Evolutionary conservation across 2,329 filamentous ascomycete genomes (phyloP), one percentile per base, ranked within the genome.

Genomic region (Aspergillus tubingensis): DNA sequence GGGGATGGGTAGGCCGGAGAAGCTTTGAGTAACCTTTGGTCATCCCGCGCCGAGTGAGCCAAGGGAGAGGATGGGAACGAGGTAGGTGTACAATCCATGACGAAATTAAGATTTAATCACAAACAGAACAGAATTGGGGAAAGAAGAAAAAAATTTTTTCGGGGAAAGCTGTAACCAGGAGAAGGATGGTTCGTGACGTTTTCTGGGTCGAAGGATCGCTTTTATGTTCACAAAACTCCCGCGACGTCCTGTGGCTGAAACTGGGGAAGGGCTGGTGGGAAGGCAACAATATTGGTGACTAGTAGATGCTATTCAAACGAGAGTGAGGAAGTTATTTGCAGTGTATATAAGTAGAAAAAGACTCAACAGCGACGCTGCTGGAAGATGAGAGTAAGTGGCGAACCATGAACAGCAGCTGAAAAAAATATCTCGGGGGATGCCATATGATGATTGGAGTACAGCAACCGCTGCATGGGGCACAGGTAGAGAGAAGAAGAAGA

Each of bases 341-440:
- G 58, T 68, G 57, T 68, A 72, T 74, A 72, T 67, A 67, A 70
- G 66, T 64, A 38, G 56, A 54, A 61, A 61, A 27, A 52, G 57
- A 62, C 53, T 68, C 63, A 69, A 69, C 66, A 68, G 60, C 62
- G 63, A 59, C 53, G 60, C 62, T 67, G 66, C 64, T 68, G 58
- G 49, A 57, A 49, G 61, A 62, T 54, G 63, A 62, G 44, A 60
- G 55, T 59, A 62, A 25, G 66, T 60, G 48, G 66, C 67, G 66
- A 67, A 67, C 55, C 68, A 68, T 70, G 59, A 63, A 66, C 47
- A 61, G 69, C 67, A 69, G 68, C 71, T 73, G 69, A 71, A 64
- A 71, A 64, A 58, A 57, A 41, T 54, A 61, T 54, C 58, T 61
- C 61, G 52, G 54, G 49, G 58, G 61, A 62, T 59, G 64, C 66